Evolutionary conservation across 2,329 filamentous ascomycete species (phyloP).

Genomic region (Fonsecaea monophora): DNA sequence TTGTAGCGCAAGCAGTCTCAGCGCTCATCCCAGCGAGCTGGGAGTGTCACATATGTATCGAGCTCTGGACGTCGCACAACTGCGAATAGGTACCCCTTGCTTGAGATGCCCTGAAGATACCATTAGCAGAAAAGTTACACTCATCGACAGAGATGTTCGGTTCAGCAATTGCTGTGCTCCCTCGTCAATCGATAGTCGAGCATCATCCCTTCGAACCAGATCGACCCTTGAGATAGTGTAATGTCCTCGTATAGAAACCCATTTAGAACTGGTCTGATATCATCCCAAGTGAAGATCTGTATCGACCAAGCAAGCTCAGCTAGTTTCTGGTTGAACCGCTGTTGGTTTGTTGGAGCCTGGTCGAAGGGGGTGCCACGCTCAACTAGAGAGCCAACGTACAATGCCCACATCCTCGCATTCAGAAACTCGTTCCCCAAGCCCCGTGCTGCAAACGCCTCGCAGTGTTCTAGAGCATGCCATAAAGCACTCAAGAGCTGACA

Average conservation of each 20-base stretch:
- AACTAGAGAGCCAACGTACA: slow-evolving; percentile 23
- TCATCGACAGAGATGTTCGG: no score
- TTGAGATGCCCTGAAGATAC: no score
- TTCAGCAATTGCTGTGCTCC: background rate
- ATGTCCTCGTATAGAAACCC: slow-evolving; percentile 3
- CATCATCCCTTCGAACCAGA: slow-evolving; percentile 6
- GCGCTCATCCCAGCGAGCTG: no score
- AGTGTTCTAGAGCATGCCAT: slow-evolving; percentile 9
- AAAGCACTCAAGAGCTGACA: slow-evolving; percentile 4
- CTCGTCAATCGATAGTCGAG: background rate
- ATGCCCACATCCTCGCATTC: slow-evolving; percentile 20
- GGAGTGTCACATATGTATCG: no score
- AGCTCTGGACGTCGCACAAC: no score
- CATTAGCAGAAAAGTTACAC: no score
- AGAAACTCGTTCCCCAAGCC: slow-evolving; percentile 4
- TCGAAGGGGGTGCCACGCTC: slow-evolving; percentile 7
- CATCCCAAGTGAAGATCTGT: slow-evolving; percentile 4
- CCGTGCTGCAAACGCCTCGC: background rate
- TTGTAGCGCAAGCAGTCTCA: no score
- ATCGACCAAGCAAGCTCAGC: background rate
- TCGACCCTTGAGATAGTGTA: slow-evolving; percentile 7
- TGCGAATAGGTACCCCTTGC: no score
- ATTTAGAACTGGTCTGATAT: slow-evolving; percentile 3
- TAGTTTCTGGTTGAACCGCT: slow-evolving; percentile 8
- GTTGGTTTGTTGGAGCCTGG: background rate